Evolutionary conservation across 257 asterid species (phyloP).

Genomic region (Nicotiana noctiflora): DNA sequence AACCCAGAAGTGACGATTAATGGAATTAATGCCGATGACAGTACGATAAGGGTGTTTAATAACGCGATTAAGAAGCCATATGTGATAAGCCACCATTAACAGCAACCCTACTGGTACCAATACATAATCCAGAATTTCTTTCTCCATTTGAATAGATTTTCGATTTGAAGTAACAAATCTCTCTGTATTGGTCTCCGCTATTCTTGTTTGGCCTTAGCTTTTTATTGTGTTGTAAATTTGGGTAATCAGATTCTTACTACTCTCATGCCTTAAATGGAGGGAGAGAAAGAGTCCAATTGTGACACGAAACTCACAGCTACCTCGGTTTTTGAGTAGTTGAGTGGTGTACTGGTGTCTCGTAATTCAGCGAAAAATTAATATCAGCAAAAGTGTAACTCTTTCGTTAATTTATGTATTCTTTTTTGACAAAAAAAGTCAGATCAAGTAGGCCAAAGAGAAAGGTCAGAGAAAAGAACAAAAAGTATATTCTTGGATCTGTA

Average conservation of each 20-base stretch:
- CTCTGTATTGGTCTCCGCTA: not conserved
- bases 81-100: slow-evolving; percentile 55
- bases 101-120: slow-evolving; percentile 67
- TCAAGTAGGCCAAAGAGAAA: not conserved
- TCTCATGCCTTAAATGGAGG: not conserved
- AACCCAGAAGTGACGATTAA: slow-evolving; percentile 91
- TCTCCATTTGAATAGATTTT: slow-evolving; percentile 33
- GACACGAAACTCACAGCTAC: slow-evolving; percentile 10
- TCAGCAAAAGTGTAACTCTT: not conserved
- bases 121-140: slow-evolving; percentile 48
- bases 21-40: slow-evolving; percentile 79
- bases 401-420: too few relatives aligned
- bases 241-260: not conserved
- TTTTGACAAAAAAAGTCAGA: not conserved
- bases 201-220: not conserved
- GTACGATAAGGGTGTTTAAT: slow-evolving; percentile 57
- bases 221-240: not conserved
- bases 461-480: not conserved
- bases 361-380: not conserved
- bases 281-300: slow-evolving; percentile 1
- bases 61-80: slow-evolving; percentile 70
- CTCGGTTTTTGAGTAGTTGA: not conserved
- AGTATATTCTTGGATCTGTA: not conserved
- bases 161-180: not conserved
- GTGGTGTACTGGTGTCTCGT: not conserved